Percentiles rank a stretch among this genome's conserved stretches.
Conservation (phyloP, 202 grass and related monocot species). For the Bolboschoenoplectus hybrid region DNA sequence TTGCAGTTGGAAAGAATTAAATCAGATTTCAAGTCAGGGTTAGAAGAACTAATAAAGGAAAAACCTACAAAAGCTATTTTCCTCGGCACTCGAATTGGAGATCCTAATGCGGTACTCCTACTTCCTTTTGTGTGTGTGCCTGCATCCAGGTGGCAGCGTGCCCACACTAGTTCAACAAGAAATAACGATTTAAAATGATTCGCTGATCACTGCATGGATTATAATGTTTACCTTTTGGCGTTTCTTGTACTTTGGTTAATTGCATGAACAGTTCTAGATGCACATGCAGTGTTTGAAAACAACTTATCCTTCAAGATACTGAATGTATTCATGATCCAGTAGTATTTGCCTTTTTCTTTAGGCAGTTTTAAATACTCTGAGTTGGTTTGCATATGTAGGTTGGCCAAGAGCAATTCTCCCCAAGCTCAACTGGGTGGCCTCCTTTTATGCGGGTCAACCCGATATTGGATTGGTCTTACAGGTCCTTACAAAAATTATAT, state of each 20-base stretch:
- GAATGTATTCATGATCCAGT: background rate
- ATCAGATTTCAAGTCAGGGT: conserved; percentile 95
- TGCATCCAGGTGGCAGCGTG: background rate
- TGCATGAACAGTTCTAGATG: conserved; percentile 24
- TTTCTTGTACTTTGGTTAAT: background rate
- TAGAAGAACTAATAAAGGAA: conserved; percentile 77
- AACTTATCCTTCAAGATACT: background rate
- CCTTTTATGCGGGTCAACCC: conserved; percentile 99
- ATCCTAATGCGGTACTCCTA: conserved; percentile 89
- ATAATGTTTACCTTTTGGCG: background rate
- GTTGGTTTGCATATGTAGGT: conserved; percentile 62
- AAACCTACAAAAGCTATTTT: conserved; percentile 97
- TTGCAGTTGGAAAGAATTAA: conserved; percentile 85
- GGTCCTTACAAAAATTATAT: conserved; percentile 57
- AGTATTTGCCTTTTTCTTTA: background rate
- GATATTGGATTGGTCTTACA: conserved; percentile 99
- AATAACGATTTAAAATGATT: conserved; percentile 19
- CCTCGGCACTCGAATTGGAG: conserved; percentile 96
- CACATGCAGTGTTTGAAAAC: background rate
- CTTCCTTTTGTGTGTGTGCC: conserved; percentile 21
- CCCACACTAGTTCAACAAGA: background rate
- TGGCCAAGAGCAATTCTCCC: conserved; percentile 99
- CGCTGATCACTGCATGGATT: background rate
- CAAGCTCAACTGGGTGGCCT: conserved; percentile 97
- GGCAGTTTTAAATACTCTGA: background rate